These are phyloP conservation scores for Gamarada debralockiae DNA, from an alignment of 495 filamentous ascomycete species.

Conservation along the genomic window DNA sequence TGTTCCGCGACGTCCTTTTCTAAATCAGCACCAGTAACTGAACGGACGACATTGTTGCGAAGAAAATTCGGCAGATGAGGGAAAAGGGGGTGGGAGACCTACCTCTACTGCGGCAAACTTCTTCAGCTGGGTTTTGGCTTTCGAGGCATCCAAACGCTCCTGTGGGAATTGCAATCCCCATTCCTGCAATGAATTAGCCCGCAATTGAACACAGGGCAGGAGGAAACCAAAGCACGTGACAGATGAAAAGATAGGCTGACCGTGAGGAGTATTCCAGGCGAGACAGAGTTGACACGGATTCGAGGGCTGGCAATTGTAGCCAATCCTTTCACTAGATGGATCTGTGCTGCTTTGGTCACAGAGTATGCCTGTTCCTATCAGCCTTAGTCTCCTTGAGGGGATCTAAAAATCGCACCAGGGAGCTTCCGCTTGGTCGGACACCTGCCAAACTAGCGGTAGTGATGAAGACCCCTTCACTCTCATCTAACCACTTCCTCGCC, in stretches of 20 bases:
- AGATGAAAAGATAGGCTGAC: slow-evolving; percentile 28
- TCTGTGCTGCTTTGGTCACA: slow-evolving; percentile 53
- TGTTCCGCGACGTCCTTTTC: slow-evolving; percentile 42
- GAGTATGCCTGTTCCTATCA: slow-evolving; percentile 35
- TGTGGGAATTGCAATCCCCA: slow-evolving; percentile 49
- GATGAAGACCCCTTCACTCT: slow-evolving; percentile 48
- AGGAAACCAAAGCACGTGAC: not conserved
- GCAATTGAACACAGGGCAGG: not conserved
- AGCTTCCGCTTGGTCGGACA: slow-evolving; percentile 46
- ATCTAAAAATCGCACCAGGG: slow-evolving; percentile 29
- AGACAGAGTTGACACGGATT: slow-evolving; percentile 51
- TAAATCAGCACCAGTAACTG: not conserved
- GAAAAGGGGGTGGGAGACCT: not conserved
- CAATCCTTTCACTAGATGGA: slow-evolving; percentile 49
- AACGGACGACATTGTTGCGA: not conserved
- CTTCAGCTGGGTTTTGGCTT: slow-evolving; percentile 44
- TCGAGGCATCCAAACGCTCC: slow-evolving; percentile 36
- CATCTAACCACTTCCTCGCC: slow-evolving; percentile 40
- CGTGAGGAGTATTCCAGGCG: slow-evolving; percentile 48
- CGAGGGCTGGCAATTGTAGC: slow-evolving; percentile 46
- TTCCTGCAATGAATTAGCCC: slow-evolving; percentile 31
- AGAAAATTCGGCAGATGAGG: not conserved
- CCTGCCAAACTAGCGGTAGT: slow-evolving; percentile 50
- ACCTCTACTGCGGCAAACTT: slow-evolving; percentile 47
- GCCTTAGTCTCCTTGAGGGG: not conserved